phyloP scores from a whole-genome alignment of 768 basidiomycete genomes.

The Rhizopogon rudus region DNA sequence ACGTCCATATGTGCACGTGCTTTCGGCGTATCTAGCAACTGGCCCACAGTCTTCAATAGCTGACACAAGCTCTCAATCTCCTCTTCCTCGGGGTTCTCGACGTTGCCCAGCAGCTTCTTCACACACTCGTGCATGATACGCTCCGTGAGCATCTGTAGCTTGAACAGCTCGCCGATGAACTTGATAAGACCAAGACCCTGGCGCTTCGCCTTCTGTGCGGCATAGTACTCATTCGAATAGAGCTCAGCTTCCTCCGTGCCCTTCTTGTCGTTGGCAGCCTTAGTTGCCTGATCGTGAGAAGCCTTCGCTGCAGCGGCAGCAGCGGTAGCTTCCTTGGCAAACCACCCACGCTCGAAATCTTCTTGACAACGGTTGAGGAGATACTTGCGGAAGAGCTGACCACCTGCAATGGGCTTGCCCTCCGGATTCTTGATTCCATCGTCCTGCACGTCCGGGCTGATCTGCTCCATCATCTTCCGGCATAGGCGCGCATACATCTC shows the following conservation, averaged over 20 bases:
- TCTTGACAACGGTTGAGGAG: constrained; percentile 95
- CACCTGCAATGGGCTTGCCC: constrained; percentile 88
- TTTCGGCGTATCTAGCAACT: constrained; percentile 76
- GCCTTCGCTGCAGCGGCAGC: no score
- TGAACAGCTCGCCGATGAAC: constrained; percentile 98
- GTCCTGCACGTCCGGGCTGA: constrained; percentile 84
- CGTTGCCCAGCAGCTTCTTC: constrained; percentile 90
- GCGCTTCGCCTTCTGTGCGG: constrained; percentile 94
- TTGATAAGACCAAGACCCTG: constrained; percentile 95
- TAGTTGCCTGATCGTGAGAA: no score
- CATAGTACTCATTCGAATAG: constrained; percentile 94
- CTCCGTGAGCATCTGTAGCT: constrained; percentile 97
- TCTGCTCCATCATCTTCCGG: constrained; percentile 92
- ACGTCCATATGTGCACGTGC: constrained; percentile 85
- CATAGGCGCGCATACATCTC: constrained; percentile 98
- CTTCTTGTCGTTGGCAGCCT: constrained; percentile 57
- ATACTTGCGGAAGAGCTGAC: constrained; percentile 95
- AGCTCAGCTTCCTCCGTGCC: constrained; percentile 58
- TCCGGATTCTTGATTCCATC: constrained; percentile 78
- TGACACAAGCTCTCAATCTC: constrained; percentile 97
- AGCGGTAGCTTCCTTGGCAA: constrained; percentile 87
- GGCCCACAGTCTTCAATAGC: constrained; percentile 85
- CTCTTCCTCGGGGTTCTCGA: constrained; percentile 95
- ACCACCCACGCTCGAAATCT: constrained; percentile 96
- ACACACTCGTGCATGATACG: constrained; percentile 99